Base-by-base conservation (phyloP, 306 rosid genomes). In the Alnus rubra region DNA sequence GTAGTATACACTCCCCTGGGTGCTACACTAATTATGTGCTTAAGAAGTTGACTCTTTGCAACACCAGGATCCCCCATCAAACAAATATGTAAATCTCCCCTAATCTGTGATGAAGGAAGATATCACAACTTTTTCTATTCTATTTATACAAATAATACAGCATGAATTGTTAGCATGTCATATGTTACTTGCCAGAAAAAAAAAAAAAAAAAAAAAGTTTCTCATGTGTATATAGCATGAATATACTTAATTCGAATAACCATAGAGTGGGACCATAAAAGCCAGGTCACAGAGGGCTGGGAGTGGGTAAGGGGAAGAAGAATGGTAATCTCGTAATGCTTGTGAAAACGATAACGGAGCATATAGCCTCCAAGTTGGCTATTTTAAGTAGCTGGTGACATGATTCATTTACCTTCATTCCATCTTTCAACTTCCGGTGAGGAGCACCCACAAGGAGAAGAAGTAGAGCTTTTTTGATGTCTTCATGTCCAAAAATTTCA, bases 31-130 rank as follows among this genome's bases (percentile, higher is more conserved):
- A 96, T 96, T 76, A 91, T 96, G 88, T 93, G 96, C 79, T 96
- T 96, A 71, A 91, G 99, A 78, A 96, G 99, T 89, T 93, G 99
- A 90, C 98, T 96, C 90, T 96, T 93, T 78, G 99, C 99, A 86
- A 96, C 99, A 78, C 99, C 99, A 83, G 99, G 97, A 86, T 93
- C 99, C 60, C 99, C 99, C 99, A 96, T 96, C 88, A 96, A 84
- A 82, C 99, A 93, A 76, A 96, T 87, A 86, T 93, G 99, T 77
- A 96, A 77, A 78, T 96, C 99, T 76, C 99, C 99, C 86, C 99
- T 93, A 70, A 96, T 96, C 99, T 96, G 91, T 74, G 76, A 78
- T 83, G 23, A 48, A 75, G 79, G 72, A 76, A 82, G 54, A 72
- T 78, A 49, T 75, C 42, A 75, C 16, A 37, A 63, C 51, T 23